Conservation (phyloP, 2,329 filamentous ascomycete species). For the Aspergillus arachidicola region DNA sequence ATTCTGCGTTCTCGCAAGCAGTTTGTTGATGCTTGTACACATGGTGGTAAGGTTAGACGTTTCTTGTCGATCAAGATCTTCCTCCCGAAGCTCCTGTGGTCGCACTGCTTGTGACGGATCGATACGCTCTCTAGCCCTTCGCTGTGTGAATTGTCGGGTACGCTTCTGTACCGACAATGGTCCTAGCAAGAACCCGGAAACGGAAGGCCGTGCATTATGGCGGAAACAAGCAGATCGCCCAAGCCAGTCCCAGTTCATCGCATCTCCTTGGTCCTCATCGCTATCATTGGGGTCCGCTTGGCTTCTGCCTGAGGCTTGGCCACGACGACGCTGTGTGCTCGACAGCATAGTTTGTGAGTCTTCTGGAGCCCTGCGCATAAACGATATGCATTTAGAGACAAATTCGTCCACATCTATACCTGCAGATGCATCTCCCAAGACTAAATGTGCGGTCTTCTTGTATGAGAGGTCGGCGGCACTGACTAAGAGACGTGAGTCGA, state of each 20-base stretch:
- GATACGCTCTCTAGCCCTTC: constrained; percentile 69
- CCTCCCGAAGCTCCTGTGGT: constrained; percentile 74
- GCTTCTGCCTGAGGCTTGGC: constrained; percentile 34
- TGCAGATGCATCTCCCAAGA: constrained; percentile 70
- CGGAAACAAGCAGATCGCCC: constrained; percentile 77
- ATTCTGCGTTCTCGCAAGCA: constrained; percentile 53
- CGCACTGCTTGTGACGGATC: constrained; percentile 68
- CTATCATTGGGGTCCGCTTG: constrained; percentile 60
- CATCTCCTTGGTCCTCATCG: constrained; percentile 71
- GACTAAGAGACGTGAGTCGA: constrained; percentile 86
- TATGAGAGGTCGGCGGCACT: constrained; percentile 77
- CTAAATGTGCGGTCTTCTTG: constrained; percentile 74
- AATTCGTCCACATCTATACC: constrained; percentile 91
- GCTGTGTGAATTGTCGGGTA: constrained; percentile 68
- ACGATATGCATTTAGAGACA: constrained; percentile 83
- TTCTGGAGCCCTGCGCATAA: constrained; percentile 72
- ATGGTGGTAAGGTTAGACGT: constrained; percentile 78
- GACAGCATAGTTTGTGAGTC: constrained; percentile 53
- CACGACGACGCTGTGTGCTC: constrained; percentile 41
- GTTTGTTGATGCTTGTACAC: constrained; percentile 72
- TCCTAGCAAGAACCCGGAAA: constrained; percentile 83
- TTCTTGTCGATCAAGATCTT: constrained; percentile 74
- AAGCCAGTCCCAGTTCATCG: constrained; percentile 82
- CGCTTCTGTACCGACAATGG: constrained; percentile 89
- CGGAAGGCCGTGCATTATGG: constrained; percentile 70